These are phyloP conservation scores for Monascus ruber DNA, from an alignment of 2,329 filamentous ascomycete species.

Conservation along the genomic window DNA sequence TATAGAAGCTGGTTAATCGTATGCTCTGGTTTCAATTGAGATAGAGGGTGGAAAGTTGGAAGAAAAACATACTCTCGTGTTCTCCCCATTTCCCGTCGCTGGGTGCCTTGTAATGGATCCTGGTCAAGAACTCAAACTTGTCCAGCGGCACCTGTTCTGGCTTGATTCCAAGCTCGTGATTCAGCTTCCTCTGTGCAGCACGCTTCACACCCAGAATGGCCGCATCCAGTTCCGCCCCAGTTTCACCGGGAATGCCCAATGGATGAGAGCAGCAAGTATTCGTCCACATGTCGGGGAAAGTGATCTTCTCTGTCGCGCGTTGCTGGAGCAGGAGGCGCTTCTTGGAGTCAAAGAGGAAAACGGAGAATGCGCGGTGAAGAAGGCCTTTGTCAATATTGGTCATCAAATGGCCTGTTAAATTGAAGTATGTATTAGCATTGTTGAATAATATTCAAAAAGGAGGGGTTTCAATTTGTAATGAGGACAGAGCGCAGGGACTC, in stretches of 20 bases:
- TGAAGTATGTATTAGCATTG: background rate
- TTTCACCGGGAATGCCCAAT: conserved; percentile 81
- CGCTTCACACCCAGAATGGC: conserved; percentile 79
- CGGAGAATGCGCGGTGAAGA: conserved; percentile 92
- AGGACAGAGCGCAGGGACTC: conserved; percentile 10
- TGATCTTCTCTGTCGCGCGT: conserved; percentile 93
- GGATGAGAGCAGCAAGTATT: conserved; percentile 99
- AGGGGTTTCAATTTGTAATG: background rate
- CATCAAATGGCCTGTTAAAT: conserved; percentile 79
- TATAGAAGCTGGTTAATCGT: conserved; percentile 21
- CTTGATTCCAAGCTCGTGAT: conserved; percentile 91
- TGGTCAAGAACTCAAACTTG: conserved; percentile 83
- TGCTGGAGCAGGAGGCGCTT: conserved; percentile 92
- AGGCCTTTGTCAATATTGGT: conserved; percentile 95
- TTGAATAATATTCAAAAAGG: background rate
- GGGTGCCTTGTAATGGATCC: conserved; percentile 96
- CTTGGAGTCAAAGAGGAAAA: conserved; percentile 92
- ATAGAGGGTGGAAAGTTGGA: background rate
- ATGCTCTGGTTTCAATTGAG: background rate
- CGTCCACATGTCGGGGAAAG: conserved; percentile 98
- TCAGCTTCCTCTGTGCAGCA: conserved; percentile 83
- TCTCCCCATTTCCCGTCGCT: conserved; percentile 98
- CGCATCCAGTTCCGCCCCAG: conserved; percentile 66
- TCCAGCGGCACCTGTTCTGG: conserved; percentile 79
- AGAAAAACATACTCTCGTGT: conserved; percentile 68